Base-by-base conservation (phyloP, 2,329 filamentous ascomycete species). In the Escovopsis sp. region DNA sequence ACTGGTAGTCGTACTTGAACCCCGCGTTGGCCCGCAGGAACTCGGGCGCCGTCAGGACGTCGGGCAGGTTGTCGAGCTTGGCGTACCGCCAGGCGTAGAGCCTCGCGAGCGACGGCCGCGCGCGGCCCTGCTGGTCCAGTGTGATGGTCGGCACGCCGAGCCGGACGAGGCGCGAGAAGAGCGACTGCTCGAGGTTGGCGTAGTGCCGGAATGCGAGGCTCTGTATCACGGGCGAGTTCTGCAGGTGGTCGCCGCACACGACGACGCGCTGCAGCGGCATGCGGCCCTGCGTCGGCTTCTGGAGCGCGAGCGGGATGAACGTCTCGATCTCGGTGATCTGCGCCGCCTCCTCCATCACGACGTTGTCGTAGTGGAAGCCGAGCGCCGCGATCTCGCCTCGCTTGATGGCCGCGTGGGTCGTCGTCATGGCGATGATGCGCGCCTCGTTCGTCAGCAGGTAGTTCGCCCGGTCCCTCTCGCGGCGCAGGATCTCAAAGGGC, bases 401-500 rank as follows among this genome's bases (percentile, higher is more conserved):
- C 46, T 87, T 79, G 73, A 98, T 98, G 1, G 91, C 91, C 5
- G 91, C 93, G 60, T 98, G 91, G 0, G 93, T 98, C 4, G 88
- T 93, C 14, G 91, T 98, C 93, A 98, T 98, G 44, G 91, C 93
- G 49, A 98, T 81, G 47, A 98, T 91, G 31, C 91, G 81, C n/a
- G 93, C 93, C 62, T 96, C 89, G 53, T 87, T 95, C 6, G 87
- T 82, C 30, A 98, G 74, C 6, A 98, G 76, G 55, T 98, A 98
- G 59, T 96, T 96, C 40, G 88, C 83, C 64, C 93, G 95, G 58
- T 98, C 91, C 31, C 84, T 79, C 48, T 88, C 84, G 42, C 82
- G 81, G 40, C 87, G 79, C 43, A 98, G 65, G 39, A 98, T 88
- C 63, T 98, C 91, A 55, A 98, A 98, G 0, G 91, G 93, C 51